Conservation (phyloP, 176 grass and related monocot species). For the Tillandsia fasciculata region DNA sequence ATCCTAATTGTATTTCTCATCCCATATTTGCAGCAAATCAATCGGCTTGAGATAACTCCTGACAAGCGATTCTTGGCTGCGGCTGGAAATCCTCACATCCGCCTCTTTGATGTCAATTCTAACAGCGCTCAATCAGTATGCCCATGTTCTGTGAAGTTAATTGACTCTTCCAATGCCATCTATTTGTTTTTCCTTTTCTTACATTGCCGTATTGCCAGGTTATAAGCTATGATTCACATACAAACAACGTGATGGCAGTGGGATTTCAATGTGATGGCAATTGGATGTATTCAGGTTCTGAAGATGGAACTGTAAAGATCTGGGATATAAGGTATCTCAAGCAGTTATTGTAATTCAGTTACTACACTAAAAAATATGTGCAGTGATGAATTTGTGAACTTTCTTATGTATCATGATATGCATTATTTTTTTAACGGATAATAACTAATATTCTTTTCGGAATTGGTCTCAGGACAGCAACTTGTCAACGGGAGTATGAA, state of each 20-base stretch:
- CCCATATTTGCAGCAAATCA: slow-evolving; percentile 67
- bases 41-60: slow-evolving; percentile 93
- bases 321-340: slow-evolving; percentile 74
- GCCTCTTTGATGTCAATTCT: slow-evolving; percentile 92
- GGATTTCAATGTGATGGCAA: slow-evolving; percentile 98
- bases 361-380: background rate
- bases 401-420: background rate
- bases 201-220: slow-evolving; percentile 35
- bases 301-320: slow-evolving; percentile 95
- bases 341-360: background rate
- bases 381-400: background rate
- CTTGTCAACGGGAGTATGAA: slow-evolving; percentile 95
- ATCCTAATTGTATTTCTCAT: slow-evolving; percentile 1
- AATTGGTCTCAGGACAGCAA: slow-evolving; percentile 52
- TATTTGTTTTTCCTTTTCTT: slow-evolving; percentile 10
- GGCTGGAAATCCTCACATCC: slow-evolving; percentile 90
- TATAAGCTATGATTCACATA: slow-evolving; percentile 91
- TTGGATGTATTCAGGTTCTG: slow-evolving; percentile 99
- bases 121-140: slow-evolving; percentile 71
- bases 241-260: slow-evolving; percentile 97
- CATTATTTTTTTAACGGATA: slow-evolving; percentile 2
- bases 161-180: background rate
- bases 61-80: slow-evolving; percentile 83
- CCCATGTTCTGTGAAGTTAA: slow-evolving; percentile 14
- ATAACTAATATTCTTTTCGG: slow-evolving; percentile 9